Evolutionary conservation across 108 stramenopile genomes (phyloP).

Genomic region (Fragilariopsis cylindrus): DNA sequence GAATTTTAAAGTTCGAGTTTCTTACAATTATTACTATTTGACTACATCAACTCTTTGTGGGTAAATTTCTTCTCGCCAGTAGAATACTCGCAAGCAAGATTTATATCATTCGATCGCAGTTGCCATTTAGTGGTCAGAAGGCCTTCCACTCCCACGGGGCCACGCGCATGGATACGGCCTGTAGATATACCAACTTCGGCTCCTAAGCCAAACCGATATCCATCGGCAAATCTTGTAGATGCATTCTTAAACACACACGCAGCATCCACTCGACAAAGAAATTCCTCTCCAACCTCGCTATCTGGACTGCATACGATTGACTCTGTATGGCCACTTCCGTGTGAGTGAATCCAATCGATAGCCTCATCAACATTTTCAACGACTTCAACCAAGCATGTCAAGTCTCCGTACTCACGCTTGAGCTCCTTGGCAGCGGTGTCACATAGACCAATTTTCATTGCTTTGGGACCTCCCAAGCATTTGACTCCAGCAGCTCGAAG

Average conservation of each 20-base stretch:
- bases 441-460: slow-evolving; percentile 76
- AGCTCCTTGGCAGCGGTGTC: slow-evolving; percentile 66
- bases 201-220: slow-evolving; percentile 97
- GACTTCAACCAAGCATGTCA: slow-evolving; percentile 93
- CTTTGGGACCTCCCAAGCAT: slow-evolving; percentile 84
- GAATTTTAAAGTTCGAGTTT: background rate
- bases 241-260: slow-evolving; percentile 99
- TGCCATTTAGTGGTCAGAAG: slow-evolving; percentile 97
- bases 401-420: slow-evolving; percentile 93
- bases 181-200: slow-evolving; percentile 98
- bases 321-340: slow-evolving; percentile 96
- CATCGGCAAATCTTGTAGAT: slow-evolving; percentile 97
- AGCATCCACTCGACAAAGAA: slow-evolving; percentile 89
- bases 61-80: slow-evolving; percentile 67
- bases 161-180: slow-evolving; percentile 95
- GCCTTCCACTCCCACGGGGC: slow-evolving; percentile 97
- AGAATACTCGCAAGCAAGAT: slow-evolving; percentile 57
- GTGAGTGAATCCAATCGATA: slow-evolving; percentile 92
- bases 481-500: slow-evolving; percentile 86
- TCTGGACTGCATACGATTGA: slow-evolving; percentile 91
- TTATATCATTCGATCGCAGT: slow-evolving; percentile 60
- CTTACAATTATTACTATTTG: background rate
- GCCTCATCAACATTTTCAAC: slow-evolving; percentile 89
- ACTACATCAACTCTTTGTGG: slow-evolving; percentile 66
- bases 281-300: slow-evolving; percentile 77